Evolutionary conservation across 2,329 filamentous ascomycete genomes (phyloP).

Genomic region (Colletotrichum zoysiae): DNA sequence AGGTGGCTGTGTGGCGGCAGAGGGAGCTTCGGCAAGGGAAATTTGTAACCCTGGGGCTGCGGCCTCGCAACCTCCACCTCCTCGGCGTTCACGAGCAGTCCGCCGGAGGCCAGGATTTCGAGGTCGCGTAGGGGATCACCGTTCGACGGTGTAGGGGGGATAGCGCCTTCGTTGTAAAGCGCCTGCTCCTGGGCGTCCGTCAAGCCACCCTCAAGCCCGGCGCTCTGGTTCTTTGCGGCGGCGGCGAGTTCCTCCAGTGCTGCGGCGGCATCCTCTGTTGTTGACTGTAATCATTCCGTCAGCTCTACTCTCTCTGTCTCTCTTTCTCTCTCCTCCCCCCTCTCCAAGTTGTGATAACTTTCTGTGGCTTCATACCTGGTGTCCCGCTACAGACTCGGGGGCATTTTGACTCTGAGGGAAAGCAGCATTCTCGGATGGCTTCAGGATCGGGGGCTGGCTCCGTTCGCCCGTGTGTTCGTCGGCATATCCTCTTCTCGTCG

Average conservation of each 20-base stretch:
- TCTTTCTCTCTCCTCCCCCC: background rate
- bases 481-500: slow-evolving; percentile 46
- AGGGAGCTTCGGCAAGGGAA: slow-evolving; percentile 76
- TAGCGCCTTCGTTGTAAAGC: slow-evolving; percentile 58
- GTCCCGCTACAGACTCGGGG: slow-evolving; percentile 9
- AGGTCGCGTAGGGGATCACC: slow-evolving; percentile 46
- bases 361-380: slow-evolving; percentile 23
- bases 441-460: slow-evolving; percentile 19
- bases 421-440: slow-evolving; percentile 4
- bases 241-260: slow-evolving; percentile 32
- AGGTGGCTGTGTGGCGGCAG: slow-evolving; percentile 73
- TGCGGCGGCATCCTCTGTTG: slow-evolving; percentile 34
- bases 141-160: slow-evolving; percentile 49
- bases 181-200: slow-evolving; percentile 59
- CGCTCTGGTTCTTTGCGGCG: slow-evolving; percentile 12
- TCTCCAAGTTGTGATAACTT: slow-evolving; percentile 12
- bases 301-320: slow-evolving; percentile 5
- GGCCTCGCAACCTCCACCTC: slow-evolving; percentile 43
- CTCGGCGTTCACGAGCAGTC: slow-evolving; percentile 46
- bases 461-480: slow-evolving; percentile 42
- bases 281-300: slow-evolving; percentile 17
- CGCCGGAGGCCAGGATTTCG: slow-evolving; percentile 50
- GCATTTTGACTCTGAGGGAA: slow-evolving; percentile 2
- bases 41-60: slow-evolving; percentile 76
- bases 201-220: slow-evolving; percentile 49